phyloP scores from a whole-genome alignment of 2,329 filamentous ascomycete species.

The Fonsecaea erecta region DNA sequence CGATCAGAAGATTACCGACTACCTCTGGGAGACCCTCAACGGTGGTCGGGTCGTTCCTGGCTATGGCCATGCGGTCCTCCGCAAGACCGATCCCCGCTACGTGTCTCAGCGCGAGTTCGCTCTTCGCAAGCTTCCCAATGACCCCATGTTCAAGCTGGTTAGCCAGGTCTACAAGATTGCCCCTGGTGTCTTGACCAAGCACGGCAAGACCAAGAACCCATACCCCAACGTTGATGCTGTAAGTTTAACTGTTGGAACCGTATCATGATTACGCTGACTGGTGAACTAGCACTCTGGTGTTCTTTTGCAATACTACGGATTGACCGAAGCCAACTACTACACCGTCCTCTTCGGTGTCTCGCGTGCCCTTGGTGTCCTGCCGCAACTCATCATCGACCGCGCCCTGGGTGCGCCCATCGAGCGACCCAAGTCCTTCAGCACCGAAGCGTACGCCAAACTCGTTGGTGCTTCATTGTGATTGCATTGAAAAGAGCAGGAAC shows the following conservation, averaged over 20 bases:
- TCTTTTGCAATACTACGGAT: conserved; percentile 98
- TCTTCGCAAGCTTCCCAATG: conserved; percentile 87
- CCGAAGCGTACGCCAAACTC: conserved; percentile 93
- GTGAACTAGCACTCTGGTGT: conserved; percentile 81
- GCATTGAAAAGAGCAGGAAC: conserved; percentile 22
- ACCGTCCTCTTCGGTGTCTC: conserved; percentile 99
- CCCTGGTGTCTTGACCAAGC: conserved; percentile 94
- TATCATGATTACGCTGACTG: neutral
- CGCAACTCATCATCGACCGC: conserved; percentile 99
- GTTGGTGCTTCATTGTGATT: conserved; percentile 85
- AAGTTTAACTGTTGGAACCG: conserved; percentile 38
- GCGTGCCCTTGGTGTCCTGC: conserved; percentile 95
- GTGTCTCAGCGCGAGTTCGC: conserved; percentile 97
- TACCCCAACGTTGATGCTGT: conserved; percentile 95
- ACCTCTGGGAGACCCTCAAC: conserved; percentile 98
- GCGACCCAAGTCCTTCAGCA: conserved; percentile 98
- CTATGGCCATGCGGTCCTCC: conserved; percentile 97
- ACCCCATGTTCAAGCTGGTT: conserved; percentile 99
- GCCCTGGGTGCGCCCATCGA: conserved; percentile 96
- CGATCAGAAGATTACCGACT: conserved; percentile 96
- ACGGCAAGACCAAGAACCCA: conserved; percentile 99
- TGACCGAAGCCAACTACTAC: conserved; percentile 99
- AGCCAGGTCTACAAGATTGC: conserved; percentile 99
- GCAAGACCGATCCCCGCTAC: conserved; percentile 99
- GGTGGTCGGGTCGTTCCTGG: conserved; percentile 93